Conservation (phyloP, 2,329 filamentous ascomycete species). For the Ophiostoma sp. region DNA sequence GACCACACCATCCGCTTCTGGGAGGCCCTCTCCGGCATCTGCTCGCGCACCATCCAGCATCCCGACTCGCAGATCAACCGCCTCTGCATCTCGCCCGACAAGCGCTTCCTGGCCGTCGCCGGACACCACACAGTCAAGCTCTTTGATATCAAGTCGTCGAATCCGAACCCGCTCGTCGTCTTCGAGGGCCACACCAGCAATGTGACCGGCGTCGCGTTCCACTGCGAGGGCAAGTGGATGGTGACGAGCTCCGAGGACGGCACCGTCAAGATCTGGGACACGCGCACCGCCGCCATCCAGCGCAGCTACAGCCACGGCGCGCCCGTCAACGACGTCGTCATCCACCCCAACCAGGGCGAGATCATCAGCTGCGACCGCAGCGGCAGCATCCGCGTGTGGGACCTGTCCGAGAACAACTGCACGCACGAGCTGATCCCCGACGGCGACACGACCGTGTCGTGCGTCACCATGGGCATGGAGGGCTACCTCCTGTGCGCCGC, state of each 20-base stretch:
- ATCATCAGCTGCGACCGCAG: conserved; percentile 93
- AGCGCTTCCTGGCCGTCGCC: conserved; percentile 85
- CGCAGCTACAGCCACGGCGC: conserved; percentile 87
- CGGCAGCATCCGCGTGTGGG: conserved; percentile 92
- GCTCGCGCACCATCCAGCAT: conserved; percentile 95
- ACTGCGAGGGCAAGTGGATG: conserved; percentile 99
- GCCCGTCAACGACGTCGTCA: conserved; percentile 96
- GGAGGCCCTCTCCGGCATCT: conserved; percentile 97
- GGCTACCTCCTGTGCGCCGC: conserved; percentile 88
- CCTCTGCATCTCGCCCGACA: conserved; percentile 96
- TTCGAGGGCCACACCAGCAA: conserved; percentile 97
- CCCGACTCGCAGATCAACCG: conserved; percentile 98
- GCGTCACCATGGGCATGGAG: conserved; percentile 92
- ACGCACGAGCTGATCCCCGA: conserved; percentile 94
- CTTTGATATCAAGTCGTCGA: conserved; percentile 98
- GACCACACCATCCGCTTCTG: conserved; percentile 73
- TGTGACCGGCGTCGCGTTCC: conserved; percentile 93
- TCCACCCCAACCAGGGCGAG: conserved; percentile 97
- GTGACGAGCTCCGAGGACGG: conserved; percentile 96
- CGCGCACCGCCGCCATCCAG: conserved; percentile 76
- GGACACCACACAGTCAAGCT: conserved; percentile 84
- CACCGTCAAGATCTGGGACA: conserved; percentile 97
- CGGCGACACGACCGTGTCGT: conserved; percentile 88
- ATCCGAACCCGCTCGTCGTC: conserved; percentile 83
- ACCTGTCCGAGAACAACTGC: conserved; percentile 93